These are phyloP conservation scores for Vaccinium corymbosum DNA, from an alignment of 148 eudicot species.

Conservation along the genomic window DNA sequence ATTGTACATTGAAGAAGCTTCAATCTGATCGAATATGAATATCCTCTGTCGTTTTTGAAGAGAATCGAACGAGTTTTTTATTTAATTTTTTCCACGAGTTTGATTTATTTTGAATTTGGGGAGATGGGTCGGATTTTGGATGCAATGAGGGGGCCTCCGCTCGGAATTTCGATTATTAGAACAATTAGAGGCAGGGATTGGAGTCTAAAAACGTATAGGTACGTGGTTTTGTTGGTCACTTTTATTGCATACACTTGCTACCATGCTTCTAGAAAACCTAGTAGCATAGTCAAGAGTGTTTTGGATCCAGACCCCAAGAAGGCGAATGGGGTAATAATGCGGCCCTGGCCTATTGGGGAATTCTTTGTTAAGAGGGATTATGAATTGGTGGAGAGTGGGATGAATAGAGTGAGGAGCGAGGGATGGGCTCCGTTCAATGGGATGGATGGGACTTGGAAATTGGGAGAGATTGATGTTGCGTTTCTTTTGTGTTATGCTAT, in stretches of 20 bases:
- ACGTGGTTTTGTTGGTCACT: constrained; percentile 69
- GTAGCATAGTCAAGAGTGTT: constrained; percentile 92
- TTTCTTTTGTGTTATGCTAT: constrained; percentile 77
- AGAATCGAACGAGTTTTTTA: not conserved
- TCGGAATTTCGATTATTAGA: constrained; percentile 61
- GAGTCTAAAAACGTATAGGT: constrained; percentile 62
- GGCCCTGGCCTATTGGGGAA: constrained; percentile 73
- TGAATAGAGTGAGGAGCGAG: constrained; percentile 12
- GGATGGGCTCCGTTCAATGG: constrained; percentile 93
- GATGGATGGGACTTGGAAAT: constrained; percentile 57
- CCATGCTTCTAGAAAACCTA: constrained; percentile 95
- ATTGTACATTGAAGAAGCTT: not conserved
- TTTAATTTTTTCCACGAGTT: too few species aligned
- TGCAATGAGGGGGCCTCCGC: constrained; percentile 48
- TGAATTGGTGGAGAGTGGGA: constrained; percentile 13
- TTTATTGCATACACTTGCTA: constrained; percentile 82
- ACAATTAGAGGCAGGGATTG: constrained; percentile 69
- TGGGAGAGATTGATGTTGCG: constrained; percentile 91
- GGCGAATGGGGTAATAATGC: not conserved
- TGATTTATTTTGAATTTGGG: not conserved
- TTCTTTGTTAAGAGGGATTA: constrained; percentile 40
- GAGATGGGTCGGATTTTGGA: constrained; percentile 31
- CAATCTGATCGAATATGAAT: not conserved
- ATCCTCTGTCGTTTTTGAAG: not conserved
- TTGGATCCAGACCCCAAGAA: constrained; percentile 52